Conservation (phyloP, 2,329 filamentous ascomycete species). For the Chrysosporium queenslandicum region DNA sequence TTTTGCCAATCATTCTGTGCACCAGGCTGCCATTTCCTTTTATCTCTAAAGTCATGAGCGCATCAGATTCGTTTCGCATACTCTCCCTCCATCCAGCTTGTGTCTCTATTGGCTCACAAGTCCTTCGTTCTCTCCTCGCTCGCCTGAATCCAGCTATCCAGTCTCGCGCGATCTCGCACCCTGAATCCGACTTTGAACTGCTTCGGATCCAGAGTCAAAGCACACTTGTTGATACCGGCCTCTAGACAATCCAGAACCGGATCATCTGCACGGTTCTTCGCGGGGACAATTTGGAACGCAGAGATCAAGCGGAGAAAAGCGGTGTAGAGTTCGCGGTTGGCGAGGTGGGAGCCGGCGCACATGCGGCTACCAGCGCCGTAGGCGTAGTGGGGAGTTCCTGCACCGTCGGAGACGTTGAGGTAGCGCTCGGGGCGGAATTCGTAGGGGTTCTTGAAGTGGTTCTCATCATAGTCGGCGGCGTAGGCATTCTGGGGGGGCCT, state of each 20-base stretch:
- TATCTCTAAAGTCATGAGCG: background rate
- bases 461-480: constrained; percentile 61
- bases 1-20: no score
- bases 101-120: constrained; percentile 25
- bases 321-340: constrained; percentile 54
- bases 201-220: constrained; percentile 52
- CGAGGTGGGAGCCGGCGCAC: constrained; percentile 54
- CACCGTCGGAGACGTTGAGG: constrained; percentile 42
- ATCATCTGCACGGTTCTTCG: constrained; percentile 38
- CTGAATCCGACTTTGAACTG: constrained; percentile 51
- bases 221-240: constrained; percentile 48
- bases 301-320: constrained; percentile 50
- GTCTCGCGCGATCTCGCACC: constrained; percentile 37
- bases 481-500: constrained; percentile 51
- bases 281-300: constrained; percentile 47
- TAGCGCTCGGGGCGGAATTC: constrained; percentile 63
- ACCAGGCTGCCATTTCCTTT: no score
- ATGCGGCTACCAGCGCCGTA: constrained; percentile 55
- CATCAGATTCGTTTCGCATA: background rate
- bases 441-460: constrained; percentile 55
- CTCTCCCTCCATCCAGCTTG: background rate
- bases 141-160: constrained; percentile 45
- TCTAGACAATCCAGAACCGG: constrained; percentile 50
- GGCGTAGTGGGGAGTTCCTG: constrained; percentile 51
- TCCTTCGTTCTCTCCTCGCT: constrained; percentile 45